Evolutionary conservation across 768 basidiomycete species (phyloP).

Genomic region (Hericium alpestre): DNA sequence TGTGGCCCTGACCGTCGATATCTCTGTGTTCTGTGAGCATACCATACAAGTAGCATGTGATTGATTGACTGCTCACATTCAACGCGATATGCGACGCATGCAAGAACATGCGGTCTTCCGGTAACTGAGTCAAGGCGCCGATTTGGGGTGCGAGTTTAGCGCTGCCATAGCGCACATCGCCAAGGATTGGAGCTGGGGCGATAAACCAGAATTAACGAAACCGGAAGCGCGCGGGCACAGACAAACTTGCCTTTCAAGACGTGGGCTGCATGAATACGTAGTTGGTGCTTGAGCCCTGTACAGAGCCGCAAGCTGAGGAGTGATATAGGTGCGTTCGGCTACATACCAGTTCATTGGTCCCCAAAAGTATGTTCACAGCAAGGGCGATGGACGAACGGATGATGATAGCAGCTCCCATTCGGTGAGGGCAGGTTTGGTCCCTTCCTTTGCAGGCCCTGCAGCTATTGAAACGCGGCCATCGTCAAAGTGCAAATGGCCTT

Average conservation of each 20-base stretch:
- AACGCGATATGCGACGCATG: conserved; percentile 4
- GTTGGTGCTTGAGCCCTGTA: conserved; percentile 14
- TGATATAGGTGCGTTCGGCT: conserved; percentile 2
- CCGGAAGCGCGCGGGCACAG: background rate
- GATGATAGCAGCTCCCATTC: conserved; percentile 12
- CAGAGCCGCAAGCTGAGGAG: conserved; percentile 8
- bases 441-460: background rate
- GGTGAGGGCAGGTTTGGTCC: conserved; percentile 4
- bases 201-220: background rate
- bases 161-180: conserved; percentile 7
- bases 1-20: conserved; percentile 7
- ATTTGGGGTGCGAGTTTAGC: background rate
- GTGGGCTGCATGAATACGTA: conserved; percentile 11
- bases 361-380: background rate
- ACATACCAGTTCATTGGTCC: background rate
- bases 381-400: conserved; percentile 6
- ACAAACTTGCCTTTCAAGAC: conserved; percentile 2
- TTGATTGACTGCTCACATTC: background rate
- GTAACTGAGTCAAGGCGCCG: background rate
- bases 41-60: background rate
- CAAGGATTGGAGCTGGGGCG: conserved; percentile 10
- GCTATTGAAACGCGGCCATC: conserved; percentile 7
- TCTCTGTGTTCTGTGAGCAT: conserved; percentile 4
- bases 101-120: conserved; percentile 9
- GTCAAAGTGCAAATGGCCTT: background rate